These are phyloP conservation scores for Cajanus cajan DNA, from an alignment of 306 rosid species.

Conservation along the genomic window DNA sequence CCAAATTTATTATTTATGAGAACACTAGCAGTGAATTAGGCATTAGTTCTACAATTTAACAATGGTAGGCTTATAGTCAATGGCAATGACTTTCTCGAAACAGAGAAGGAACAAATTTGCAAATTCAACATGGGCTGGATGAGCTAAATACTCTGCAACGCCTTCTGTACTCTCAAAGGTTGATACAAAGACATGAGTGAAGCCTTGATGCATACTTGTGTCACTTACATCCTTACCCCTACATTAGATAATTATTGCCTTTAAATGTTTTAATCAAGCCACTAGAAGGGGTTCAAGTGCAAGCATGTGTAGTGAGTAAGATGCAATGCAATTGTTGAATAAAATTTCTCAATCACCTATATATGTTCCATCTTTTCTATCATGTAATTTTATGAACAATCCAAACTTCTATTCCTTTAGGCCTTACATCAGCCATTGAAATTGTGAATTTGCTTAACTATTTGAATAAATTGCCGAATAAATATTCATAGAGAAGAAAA, in stretches of 20 bases:
- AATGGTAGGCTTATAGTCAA: conserved; percentile 71
- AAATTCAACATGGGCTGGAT: conserved; percentile 72
- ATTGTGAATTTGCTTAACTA: background rate
- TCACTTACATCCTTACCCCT: conserved; percentile 81
- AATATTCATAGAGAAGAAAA: too few relatives aligned
- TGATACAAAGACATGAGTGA: conserved; percentile 82
- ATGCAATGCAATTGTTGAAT: background rate
- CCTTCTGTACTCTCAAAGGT: conserved; percentile 78
- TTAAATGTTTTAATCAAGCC: too few relatives aligned
- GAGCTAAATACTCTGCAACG: conserved; percentile 70
- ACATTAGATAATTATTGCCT: conserved; percentile 3
- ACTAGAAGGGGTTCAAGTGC: background rate
- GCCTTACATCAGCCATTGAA: background rate
- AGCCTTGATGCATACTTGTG: conserved; percentile 81
- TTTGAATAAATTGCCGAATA: too few relatives aligned
- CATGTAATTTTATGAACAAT: background rate
- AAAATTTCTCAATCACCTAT: conserved; percentile 5
- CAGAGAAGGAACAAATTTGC: conserved; percentile 50
- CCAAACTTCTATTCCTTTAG: background rate
- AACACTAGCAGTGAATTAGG: background rate
- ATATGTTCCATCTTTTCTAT: background rate
- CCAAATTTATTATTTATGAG: conserved; percentile 2
- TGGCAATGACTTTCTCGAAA: conserved; percentile 59
- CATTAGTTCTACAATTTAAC: conserved; percentile 15
- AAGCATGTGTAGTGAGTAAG: background rate